Conservation (phyloP, 768 basidiomycete species). For the Amanita exitialis region DNA sequence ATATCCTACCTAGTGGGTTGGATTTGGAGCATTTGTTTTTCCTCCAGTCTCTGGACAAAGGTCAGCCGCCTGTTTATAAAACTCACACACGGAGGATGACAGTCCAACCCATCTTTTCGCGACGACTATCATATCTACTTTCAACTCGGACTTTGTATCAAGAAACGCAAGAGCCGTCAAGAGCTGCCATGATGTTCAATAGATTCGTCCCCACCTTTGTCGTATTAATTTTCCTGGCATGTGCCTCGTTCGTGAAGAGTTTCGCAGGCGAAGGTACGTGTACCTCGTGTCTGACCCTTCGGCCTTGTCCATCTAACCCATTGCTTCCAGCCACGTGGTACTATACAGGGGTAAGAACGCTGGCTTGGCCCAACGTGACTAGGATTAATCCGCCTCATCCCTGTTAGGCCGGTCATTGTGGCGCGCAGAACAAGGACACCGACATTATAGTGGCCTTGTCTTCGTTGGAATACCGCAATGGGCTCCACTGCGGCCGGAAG, state of each 20-base stretch:
- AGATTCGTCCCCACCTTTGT: not conserved
- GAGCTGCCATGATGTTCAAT: not conserved
- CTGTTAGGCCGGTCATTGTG: slow-evolving; percentile 16
- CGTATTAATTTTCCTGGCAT: not conserved
- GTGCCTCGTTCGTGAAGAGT: not conserved
- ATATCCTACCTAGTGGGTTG: not conserved
- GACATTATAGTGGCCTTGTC: slow-evolving; percentile 18
- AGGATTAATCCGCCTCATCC: not conserved
- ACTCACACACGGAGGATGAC: not conserved
- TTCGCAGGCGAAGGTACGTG: slow-evolving; percentile 12
- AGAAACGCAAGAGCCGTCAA: not conserved
- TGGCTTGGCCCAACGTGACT: not conserved
- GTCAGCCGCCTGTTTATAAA: not conserved
- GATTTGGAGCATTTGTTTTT: not conserved
- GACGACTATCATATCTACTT: not conserved
- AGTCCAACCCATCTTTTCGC: not conserved
- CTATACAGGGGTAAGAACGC: slow-evolving; percentile 12
- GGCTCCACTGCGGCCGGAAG: slow-evolving; percentile 14
- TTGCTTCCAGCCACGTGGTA: slow-evolving; percentile 14
- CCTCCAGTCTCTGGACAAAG: not conserved
- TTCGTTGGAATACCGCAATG: slow-evolving; percentile 10
- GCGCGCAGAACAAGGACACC: slow-evolving; percentile 10
- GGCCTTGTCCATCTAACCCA: not conserved
- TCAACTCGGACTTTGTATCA: not conserved
- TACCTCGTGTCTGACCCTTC: not conserved